phyloP scores from a whole-genome alignment of 495 filamentous ascomycete genomes.

The Trichocladium antarcticum region DNA sequence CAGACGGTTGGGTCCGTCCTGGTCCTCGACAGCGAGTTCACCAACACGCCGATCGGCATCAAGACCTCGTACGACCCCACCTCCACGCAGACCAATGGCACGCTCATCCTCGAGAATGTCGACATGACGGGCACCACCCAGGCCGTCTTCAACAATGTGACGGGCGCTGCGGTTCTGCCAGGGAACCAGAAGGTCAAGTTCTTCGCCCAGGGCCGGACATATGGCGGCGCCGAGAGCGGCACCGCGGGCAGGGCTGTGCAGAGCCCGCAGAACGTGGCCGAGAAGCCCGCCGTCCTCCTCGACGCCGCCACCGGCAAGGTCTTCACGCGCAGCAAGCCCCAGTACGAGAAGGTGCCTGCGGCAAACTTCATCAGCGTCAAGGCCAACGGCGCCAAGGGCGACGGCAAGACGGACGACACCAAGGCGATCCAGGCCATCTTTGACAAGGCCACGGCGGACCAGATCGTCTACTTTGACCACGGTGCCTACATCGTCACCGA shows the following conservation, averaged over 20 bases:
- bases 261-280: slow-evolving; percentile 35
- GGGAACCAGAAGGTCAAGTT: slow-evolving; percentile 61
- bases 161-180: slow-evolving; percentile 50
- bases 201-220: slow-evolving; percentile 66
- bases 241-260: slow-evolving; percentile 39
- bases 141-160: slow-evolving; percentile 45
- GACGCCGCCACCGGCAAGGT: slow-evolving; percentile 39
- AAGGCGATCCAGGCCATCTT: slow-evolving; percentile 59
- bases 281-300: slow-evolving; percentile 51
- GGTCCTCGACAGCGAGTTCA: slow-evolving; percentile 68
- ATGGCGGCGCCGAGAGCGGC: slow-evolving; percentile 38
- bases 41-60: slow-evolving; percentile 61
- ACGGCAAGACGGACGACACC: slow-evolving; percentile 59
- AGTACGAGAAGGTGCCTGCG: slow-evolving; percentile 52
- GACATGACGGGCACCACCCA: slow-evolving; percentile 49
- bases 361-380: slow-evolving; percentile 65
- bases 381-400: slow-evolving; percentile 66
- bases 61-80: slow-evolving; percentile 59
- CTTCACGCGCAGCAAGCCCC: slow-evolving; percentile 60
- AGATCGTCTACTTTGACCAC: slow-evolving; percentile 85
- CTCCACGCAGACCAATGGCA: slow-evolving; percentile 57
- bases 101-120: slow-evolving; percentile 77
- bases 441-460: slow-evolving; percentile 45
- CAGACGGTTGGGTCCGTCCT: slow-evolving; percentile 73
- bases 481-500: slow-evolving; percentile 77